These are phyloP conservation scores for Adansonia gregorii DNA, from an alignment of 441 rosid species.

Conservation along the genomic window DNA sequence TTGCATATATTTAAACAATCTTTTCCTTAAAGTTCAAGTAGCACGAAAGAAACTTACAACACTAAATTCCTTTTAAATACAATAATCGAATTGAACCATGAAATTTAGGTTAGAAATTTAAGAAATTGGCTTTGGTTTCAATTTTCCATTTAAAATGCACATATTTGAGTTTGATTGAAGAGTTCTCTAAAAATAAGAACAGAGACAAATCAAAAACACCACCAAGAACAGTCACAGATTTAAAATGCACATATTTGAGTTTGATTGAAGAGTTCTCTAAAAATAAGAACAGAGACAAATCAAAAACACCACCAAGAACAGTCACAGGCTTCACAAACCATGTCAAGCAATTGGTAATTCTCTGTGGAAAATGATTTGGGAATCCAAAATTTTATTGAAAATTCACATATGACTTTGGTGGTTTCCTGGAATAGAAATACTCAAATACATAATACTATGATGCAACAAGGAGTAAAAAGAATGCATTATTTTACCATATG, in stretches of 20 bases:
- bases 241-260: background rate
- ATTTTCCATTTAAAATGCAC: background rate
- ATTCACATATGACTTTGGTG: background rate
- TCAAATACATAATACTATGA: background rate
- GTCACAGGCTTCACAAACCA: background rate
- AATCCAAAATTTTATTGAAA: background rate
- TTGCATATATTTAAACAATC: background rate
- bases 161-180: background rate
- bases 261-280: background rate
- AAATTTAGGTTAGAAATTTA: background rate
- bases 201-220: background rate
- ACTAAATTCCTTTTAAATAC: background rate
- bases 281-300: background rate
- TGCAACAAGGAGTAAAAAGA: background rate
- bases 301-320: background rate
- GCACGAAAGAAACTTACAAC: background rate
- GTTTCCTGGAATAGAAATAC: background rate
- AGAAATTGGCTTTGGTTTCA: background rate
- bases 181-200: background rate
- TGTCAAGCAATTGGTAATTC: background rate
- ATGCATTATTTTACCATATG: background rate
- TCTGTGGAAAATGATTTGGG: background rate
- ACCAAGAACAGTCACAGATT: background rate
- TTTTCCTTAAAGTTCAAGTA: background rate
- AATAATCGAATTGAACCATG: background rate